phyloP scores from a whole-genome alignment of 2,329 filamentous ascomycete genomes.

The Metarhizium rileyi region DNA sequence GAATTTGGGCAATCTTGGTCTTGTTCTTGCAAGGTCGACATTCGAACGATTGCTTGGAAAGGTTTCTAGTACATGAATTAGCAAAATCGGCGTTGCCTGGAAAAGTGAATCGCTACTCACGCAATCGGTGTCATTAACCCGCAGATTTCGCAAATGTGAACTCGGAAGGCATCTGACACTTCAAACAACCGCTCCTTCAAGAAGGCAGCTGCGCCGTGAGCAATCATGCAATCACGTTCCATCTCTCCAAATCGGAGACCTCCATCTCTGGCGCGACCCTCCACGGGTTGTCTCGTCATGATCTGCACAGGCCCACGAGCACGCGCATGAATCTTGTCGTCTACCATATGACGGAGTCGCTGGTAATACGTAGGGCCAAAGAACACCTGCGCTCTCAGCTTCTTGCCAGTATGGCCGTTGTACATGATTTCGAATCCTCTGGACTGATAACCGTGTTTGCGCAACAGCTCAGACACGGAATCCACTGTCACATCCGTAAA shows the following conservation, averaged over 20 bases:
- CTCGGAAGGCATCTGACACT: conserved; percentile 94
- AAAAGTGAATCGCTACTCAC: conserved; percentile 50
- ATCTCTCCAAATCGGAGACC: conserved; percentile 99
- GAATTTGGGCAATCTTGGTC: conserved; percentile 94
- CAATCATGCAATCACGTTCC: conserved; percentile 99
- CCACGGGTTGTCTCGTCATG: conserved; percentile 90
- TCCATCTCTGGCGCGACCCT: conserved; percentile 95
- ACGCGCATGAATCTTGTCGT: conserved; percentile 99
- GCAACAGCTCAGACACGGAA: conserved; percentile 75
- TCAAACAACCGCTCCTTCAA: conserved; percentile 96
- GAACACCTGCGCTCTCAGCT: conserved; percentile 91
- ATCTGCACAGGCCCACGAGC: conserved; percentile 95
- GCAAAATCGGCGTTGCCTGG: conserved; percentile 8
- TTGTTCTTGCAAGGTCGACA: conserved; percentile 98
- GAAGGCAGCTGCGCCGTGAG: conserved; percentile 95
- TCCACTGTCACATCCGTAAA: conserved; percentile 98
- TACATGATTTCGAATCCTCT: conserved; percentile 98
- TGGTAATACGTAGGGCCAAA: conserved; percentile 98
- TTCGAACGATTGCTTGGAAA: conserved; percentile 93
- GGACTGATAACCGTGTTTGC: conserved; percentile 88
- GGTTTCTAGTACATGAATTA: conserved; percentile 54
- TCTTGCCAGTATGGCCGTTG: conserved; percentile 92
- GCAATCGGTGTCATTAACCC: conserved; percentile 98
- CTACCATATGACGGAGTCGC: conserved; percentile 97
- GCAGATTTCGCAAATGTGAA: conserved; percentile 97